Base-by-base conservation (phyloP, 2,329 filamentous ascomycete genomes). In the Stagonosporopsis chrysanthemi region DNA sequence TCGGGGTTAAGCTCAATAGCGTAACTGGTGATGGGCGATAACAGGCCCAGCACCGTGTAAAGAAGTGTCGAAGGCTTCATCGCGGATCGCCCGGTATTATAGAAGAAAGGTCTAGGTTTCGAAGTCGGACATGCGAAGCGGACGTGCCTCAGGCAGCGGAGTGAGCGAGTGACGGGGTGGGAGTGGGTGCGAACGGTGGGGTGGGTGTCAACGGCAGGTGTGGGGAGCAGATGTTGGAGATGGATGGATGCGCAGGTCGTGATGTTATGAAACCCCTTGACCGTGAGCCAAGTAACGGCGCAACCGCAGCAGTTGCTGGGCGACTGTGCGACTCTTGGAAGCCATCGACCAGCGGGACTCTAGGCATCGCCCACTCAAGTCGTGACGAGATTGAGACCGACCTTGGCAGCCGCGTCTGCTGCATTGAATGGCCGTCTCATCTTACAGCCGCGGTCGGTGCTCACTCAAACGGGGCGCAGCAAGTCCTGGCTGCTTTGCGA, bases 1-100 rank as follows among this genome's bases (percentile, higher is more conserved):
- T 65, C 65, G 33, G 56, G 44, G 40, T 66, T 62, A 11, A 70
- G 45, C 42, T 65, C 59, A 24, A 70, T 60, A 22, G 64, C 65
- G 9, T 56, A 47, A 14, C 52, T 58, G 19, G 57, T 49, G 15
- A 59, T 48, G n/a, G 65, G 61, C 40, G 61, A 65, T 36, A 64
- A 47, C 15, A 69, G 53, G 36, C 66, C 56, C 24, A 63, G 38
- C 31, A 57, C 55, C 24, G 52, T 54, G 33, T 66, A 56, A 33
- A 59, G 42, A 24, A 59, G 15, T 31, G 36, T 64, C 11, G 57
- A 66, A 42, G 61, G 60, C 58, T 61, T 70, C 67, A 70, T 70
- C 19, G 50, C 52, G 53, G 56, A 60, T 50, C 36, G 43, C 26
- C 52, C 46, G 51, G 33, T 58, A 60, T 55, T 36, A 60, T 33